Conservation (phyloP, 2,329 filamentous ascomycete genomes). For the Beauveria scarabaeidicola region DNA sequence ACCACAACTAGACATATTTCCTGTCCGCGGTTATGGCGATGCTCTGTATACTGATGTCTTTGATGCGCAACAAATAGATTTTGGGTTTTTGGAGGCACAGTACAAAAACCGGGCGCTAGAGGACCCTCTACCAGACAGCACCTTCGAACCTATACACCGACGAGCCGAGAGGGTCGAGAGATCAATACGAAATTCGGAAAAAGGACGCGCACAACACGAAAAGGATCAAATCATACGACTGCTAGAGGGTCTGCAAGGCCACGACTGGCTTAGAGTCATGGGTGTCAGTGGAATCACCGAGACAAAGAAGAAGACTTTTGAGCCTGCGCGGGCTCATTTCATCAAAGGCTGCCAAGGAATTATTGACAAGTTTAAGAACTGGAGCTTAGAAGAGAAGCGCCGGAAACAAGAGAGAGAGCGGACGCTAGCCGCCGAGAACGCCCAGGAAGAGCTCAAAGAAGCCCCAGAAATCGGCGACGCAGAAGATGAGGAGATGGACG, state of each 20-base stretch:
- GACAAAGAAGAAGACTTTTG: constrained; percentile 75
- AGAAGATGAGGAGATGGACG: constrained; percentile 21
- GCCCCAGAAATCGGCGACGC: constrained; percentile 19
- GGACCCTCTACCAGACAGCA: constrained; percentile 48
- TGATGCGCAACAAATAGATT: constrained; percentile 49
- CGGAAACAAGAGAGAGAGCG: constrained; percentile 69
- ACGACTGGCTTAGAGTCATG: constrained; percentile 89
- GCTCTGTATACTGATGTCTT: constrained; percentile 47
- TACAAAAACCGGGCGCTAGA: constrained; percentile 33
- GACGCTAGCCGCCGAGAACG: constrained; percentile 25
- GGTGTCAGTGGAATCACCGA: constrained; percentile 82
- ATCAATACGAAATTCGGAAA: constrained; percentile 55
- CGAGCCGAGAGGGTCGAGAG: constrained; percentile 53
- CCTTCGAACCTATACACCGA: constrained; percentile 47
- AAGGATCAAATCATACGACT: constrained; percentile 56
- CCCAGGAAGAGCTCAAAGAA: constrained; percentile 27
- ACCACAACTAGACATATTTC: constrained; percentile 21
- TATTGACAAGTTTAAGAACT: constrained; percentile 77
- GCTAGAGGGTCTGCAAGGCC: constrained; percentile 76
- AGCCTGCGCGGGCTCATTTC: constrained; percentile 77
- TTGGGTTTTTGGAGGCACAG: constrained; percentile 43
- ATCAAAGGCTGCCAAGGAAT: constrained; percentile 74
- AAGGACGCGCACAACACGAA: constrained; percentile 57
- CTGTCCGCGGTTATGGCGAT: constrained; percentile 47
- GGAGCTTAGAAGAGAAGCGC: constrained; percentile 84